Percentiles rank a stretch among this genome's conserved stretches.
phyloP scores from a whole-genome alignment of 2,329 filamentous ascomycete species.

The Penicillium glabrum region DNA sequence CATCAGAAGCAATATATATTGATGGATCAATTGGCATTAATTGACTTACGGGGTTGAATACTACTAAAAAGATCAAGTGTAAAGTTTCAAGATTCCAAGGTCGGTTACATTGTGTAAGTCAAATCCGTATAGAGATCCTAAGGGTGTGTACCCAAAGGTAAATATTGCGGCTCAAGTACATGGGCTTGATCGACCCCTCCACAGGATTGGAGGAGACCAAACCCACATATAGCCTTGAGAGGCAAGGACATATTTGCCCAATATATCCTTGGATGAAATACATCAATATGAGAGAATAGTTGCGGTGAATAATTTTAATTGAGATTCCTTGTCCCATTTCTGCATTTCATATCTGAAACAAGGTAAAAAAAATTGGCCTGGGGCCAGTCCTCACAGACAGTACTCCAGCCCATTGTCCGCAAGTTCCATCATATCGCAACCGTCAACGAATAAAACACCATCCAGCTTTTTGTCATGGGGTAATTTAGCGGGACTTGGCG shows the following conservation, averaged over 20 bases:
- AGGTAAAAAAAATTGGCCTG: conserved; percentile 19
- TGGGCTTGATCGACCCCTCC: background rate
- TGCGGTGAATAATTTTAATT: conserved; percentile 22
- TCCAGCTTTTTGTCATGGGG: conserved; percentile 26
- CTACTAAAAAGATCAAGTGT: background rate
- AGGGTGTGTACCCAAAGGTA: background rate
- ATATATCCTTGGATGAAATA: background rate
- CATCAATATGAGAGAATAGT: conserved; percentile 1
- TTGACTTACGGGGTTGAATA: too few relatives aligned
- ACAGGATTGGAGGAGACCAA: background rate
- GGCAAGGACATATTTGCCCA: background rate
- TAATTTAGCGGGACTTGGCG: conserved; percentile 77
- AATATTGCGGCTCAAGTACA: background rate
- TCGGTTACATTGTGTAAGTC: background rate
- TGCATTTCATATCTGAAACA: conserved; percentile 26
- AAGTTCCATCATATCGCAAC: conserved; percentile 31
- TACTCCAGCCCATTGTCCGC: conserved; percentile 28
- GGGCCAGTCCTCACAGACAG: conserved; percentile 24
- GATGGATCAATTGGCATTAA: background rate
- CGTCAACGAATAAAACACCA: conserved; percentile 24
- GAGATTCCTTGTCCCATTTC: conserved; percentile 28
- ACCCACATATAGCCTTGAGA: background rate
- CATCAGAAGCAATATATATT: background rate
- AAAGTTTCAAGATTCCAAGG: background rate
- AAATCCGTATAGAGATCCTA: background rate